Evolutionary conservation across 305 asterid genomes (phyloP), one percentile per base, ranked within the genome.

Genomic region (Nicotiana rustica): DNA sequence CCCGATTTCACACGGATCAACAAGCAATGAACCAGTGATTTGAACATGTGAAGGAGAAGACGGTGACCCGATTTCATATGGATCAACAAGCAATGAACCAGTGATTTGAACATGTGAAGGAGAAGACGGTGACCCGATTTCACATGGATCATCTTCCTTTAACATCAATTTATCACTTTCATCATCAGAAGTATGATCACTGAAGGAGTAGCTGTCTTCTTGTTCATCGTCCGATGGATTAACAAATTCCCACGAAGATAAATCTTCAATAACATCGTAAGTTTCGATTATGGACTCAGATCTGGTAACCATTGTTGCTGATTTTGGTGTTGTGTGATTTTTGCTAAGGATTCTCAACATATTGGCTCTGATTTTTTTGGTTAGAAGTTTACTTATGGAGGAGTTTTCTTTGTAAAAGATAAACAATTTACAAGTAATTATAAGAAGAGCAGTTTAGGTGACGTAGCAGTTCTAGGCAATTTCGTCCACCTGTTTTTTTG

Each of bases 171-270:
- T 85, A 71, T 31, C 85, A 78, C 57, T 69, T 70, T 65, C 25
- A 38, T 25, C 85, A 2, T 90, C 93, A 67, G 18, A 19, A 65
- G 61, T 67, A 1, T 88, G 88, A 82, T 87, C 92, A 29, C 65
- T 55, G 85, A 86, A 80, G 81, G 92, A 92, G 90, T 73, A 91
- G 55, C 83, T 84, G 31, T 83, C 90, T 31, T 86, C 91, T 59
- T 88, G 89, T 67, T 91, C 94, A 73, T 89, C 92, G 66, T 84
- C 90, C 21, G 92, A 84, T 9, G 89, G 90, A 89, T 88, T 83
- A 90, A 95, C 88, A 87, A 95, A 76, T 88, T 93, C 97, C 98
- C 98, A 95, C 4, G 92, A 57, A 57, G 97, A 87, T 83, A 95
- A 79, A 31, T 89, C 97, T 75, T 79, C 25, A 25, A 25, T 25